Percentiles rank a stretch among this genome's conserved stretches.
Evolutionary conservation across 768 basidiomycete species (phyloP).

Genomic region (Kwoniella europaea): DNA sequence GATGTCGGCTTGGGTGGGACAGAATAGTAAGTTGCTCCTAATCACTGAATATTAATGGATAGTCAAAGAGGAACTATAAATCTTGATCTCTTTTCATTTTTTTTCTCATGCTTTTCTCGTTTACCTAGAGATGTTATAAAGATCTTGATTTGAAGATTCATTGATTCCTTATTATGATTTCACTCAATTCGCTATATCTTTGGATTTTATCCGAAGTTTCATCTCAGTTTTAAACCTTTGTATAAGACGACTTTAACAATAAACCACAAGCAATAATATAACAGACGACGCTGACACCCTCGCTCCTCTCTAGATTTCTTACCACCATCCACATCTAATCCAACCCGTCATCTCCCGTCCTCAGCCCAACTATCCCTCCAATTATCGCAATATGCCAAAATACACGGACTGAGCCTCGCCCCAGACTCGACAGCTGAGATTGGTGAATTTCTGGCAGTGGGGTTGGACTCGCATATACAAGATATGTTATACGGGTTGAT

Average conservation of each 20-base stretch:
- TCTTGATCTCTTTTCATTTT: no score
- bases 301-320: conserved; percentile 20
- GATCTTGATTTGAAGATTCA: no score
- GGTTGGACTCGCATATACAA: conserved; percentile 41
- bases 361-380: conserved; percentile 38
- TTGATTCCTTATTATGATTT: no score
- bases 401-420: conserved; percentile 29
- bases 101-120: no score
- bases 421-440: conserved; percentile 33
- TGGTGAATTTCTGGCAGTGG: conserved; percentile 51
- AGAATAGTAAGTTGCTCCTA: neutral
- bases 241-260: no score
- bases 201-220: no score
- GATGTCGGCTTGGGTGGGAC: neutral
- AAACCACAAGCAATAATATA: neutral
- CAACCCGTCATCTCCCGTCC: conserved; percentile 38
- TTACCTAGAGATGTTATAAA: no score
- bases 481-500: conserved; percentile 40
- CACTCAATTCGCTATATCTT: no score
- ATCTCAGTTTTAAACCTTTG: no score
- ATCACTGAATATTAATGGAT: neutral
- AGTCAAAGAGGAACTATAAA: neutral
- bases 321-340: conserved; percentile 27
- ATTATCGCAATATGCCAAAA: conserved; percentile 35
- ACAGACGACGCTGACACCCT: conserved; percentile 6